A percentile compares a stretch with the other conserved stretches of the same genome.
Evolutionary conservation across 768 basidiomycete genomes (phyloP).

Genomic region (Albatrellus ellisii): DNA sequence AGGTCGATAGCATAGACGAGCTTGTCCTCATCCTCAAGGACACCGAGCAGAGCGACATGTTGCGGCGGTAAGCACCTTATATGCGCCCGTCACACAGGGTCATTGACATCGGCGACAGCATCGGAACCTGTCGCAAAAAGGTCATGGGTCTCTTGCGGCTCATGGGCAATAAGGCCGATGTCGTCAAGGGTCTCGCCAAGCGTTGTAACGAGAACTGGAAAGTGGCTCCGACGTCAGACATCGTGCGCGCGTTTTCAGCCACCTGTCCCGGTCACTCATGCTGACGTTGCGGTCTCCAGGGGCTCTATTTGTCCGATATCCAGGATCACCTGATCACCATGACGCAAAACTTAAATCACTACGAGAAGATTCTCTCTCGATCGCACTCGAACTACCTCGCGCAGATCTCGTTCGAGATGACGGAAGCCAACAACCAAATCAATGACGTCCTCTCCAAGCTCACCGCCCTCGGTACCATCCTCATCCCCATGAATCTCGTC

Average conservation of each 20-base stretch:
- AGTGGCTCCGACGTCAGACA: conserved; percentile 94
- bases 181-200: conserved; percentile 97
- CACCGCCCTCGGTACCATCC: conserved; percentile 93
- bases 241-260: conserved; percentile 36
- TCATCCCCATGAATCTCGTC: conserved; percentile 94
- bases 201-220: conserved; percentile 98
- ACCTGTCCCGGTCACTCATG: background rate
- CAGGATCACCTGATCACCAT: conserved; percentile 99
- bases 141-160: conserved; percentile 94
- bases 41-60: conserved; percentile 95
- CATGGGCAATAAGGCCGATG: conserved; percentile 99
- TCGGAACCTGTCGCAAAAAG: conserved; percentile 97
- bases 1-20: conserved; percentile 98
- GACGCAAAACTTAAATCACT: conserved; percentile 99
- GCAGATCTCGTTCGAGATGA: conserved; percentile 99
- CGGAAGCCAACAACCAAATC: conserved; percentile 99
- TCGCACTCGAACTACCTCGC: conserved; percentile 99
- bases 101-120: conserved; percentile 32
- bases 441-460: conserved; percentile 83
- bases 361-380: conserved; percentile 97
- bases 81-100: background rate
- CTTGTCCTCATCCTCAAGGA: conserved; percentile 94
- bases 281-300: conserved; percentile 30
- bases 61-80: conserved; percentile 40
- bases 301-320: conserved; percentile 90